Evolutionary conservation across 2,329 filamentous ascomycete genomes (phyloP).

Genomic region (Lachnellula willkommii): DNA sequence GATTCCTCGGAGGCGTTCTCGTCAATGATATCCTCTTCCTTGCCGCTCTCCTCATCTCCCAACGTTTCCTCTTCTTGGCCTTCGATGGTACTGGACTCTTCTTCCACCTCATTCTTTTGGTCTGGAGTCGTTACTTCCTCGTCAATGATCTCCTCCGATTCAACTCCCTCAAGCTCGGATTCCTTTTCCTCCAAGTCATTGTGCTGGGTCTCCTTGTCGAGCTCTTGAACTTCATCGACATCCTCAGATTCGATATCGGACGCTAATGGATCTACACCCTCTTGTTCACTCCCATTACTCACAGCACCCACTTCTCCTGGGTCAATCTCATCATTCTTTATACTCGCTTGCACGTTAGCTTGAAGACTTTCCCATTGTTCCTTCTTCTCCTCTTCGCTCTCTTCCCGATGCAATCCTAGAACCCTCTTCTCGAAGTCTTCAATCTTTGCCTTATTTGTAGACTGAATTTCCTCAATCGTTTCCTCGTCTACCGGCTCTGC

Average conservation of each 20-base stretch:
- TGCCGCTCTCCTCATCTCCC: slow-evolving; percentile 24
- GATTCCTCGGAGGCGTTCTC: slow-evolving; percentile 3
- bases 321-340: slow-evolving; percentile 28
- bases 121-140: slow-evolving; percentile 1
- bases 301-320: neutral
- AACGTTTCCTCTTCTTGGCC: slow-evolving; percentile 13
- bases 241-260: slow-evolving; percentile 3
- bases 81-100: neutral
- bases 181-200: slow-evolving; percentile 9
- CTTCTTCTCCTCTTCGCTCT: slow-evolving; percentile 22
- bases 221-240: slow-evolving; percentile 4
- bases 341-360: slow-evolving; percentile 30
- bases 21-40: slow-evolving; percentile 26
- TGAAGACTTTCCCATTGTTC: slow-evolving; percentile 29
- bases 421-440: slow-evolving; percentile 64
- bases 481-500: slow-evolving; percentile 74
- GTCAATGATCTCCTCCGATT: slow-evolving; percentile 3
- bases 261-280: slow-evolving; percentile 8
- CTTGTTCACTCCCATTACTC: slow-evolving; percentile 5
- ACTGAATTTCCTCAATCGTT: slow-evolving; percentile 70
- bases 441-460: slow-evolving; percentile 56
- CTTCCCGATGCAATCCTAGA: slow-evolving; percentile 43
- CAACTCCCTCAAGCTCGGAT: slow-evolving; percentile 4
- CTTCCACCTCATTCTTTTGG: slow-evolving; percentile 10
- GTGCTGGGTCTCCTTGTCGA: slow-evolving; percentile 6